A percentile compares a stretch with the other conserved stretches of the same genome.
Conservation (phyloP, 805 yeast species). For the Saccharomycopsis sp. region DNA sequence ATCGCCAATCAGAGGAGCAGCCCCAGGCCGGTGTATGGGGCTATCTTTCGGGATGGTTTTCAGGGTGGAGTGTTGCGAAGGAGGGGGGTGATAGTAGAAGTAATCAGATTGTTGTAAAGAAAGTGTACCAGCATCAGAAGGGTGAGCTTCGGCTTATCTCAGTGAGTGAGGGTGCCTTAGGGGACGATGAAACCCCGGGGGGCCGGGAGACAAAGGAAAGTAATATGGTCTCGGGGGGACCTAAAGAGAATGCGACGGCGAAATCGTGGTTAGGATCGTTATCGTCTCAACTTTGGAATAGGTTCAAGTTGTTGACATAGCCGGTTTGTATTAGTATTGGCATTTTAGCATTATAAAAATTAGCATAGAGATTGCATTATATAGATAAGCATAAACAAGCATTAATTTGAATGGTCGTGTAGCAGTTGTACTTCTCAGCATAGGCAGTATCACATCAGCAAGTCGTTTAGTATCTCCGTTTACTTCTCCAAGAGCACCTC, state of each 20-base stretch:
- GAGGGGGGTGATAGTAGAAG: background rate
- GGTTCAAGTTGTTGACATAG: background rate
- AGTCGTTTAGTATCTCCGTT: too few species aligned
- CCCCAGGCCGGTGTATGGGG: background rate
- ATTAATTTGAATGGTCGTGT: too few species aligned
- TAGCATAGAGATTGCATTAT: too few species aligned
- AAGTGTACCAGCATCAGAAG: background rate
- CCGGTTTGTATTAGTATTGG: background rate
- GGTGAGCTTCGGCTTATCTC: conserved; percentile 4
- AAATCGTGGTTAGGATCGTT: background rate
- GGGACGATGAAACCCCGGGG: too few species aligned
- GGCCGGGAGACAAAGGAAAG: too few species aligned
- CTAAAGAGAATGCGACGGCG: too few species aligned
- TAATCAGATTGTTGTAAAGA: background rate
- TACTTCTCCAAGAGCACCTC: too few species aligned
- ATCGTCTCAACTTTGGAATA: background rate
- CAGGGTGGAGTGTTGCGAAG: background rate
- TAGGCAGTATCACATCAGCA: too few species aligned
- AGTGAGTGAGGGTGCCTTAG: background rate
- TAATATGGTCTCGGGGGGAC: too few species aligned
- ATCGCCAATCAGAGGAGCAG: background rate
- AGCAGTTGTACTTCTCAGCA: too few species aligned
- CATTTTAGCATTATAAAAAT: background rate
- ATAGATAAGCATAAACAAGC: too few species aligned
- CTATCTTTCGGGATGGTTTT: background rate